These are phyloP conservation scores for Saccharomycopsis guyanensis DNA, from an alignment of 805 yeast genomes.

Conservation along the genomic window DNA sequence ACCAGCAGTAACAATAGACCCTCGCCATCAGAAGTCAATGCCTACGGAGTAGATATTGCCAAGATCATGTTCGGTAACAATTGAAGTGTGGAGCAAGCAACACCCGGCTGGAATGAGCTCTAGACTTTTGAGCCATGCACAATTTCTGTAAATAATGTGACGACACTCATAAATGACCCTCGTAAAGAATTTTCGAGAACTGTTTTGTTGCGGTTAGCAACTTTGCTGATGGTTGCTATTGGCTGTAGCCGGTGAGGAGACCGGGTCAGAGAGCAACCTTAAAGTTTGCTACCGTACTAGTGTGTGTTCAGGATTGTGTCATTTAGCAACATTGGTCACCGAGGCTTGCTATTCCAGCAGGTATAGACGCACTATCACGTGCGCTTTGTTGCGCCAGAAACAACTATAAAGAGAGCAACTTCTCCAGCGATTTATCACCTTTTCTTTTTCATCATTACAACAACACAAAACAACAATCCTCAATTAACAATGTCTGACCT, in stretches of 20 bases:
- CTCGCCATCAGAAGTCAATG: slow-evolving; percentile 9
- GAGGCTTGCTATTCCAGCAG: background rate
- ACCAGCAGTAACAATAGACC: slow-evolving; percentile 2
- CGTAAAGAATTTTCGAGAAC: background rate
- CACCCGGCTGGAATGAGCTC: too few relatives aligned
- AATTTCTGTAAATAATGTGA: too few relatives aligned
- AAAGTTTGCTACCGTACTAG: too few relatives aligned
- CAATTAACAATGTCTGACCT: slow-evolving; percentile 23
- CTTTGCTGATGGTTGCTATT: background rate
- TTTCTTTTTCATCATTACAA: background rate
- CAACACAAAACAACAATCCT: background rate
- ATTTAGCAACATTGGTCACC: background rate
- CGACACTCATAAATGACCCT: background rate
- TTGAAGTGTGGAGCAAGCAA: too few relatives aligned
- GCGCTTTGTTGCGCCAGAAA: background rate
- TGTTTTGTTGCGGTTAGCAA: background rate
- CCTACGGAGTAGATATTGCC: slow-evolving; percentile 15
- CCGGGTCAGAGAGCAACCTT: background rate
- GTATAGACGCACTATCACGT: background rate
- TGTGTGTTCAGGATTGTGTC: background rate
- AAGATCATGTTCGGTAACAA: slow-evolving; percentile 15
- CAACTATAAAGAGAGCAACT: background rate
- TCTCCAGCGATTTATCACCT: background rate
- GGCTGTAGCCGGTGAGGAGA: background rate
- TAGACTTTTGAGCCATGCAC: too few relatives aligned